Evolutionary conservation across 768 basidiomycete genomes (phyloP), one percentile per base, ranked within the genome.

Genomic region (Cystoderma amianthinum): DNA sequence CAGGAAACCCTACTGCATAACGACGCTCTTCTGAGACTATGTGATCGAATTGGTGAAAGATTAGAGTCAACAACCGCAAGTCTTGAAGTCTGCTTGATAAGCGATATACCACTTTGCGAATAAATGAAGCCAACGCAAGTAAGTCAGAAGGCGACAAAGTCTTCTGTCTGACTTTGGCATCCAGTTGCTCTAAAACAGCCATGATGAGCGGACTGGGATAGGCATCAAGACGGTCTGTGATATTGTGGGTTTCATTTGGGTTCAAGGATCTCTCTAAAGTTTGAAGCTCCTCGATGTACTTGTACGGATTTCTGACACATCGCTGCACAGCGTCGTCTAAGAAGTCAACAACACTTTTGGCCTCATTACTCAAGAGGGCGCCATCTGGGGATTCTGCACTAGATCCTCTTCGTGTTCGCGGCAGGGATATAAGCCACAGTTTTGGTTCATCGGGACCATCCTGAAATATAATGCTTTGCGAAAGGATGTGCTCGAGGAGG

Each of bases 291-390:
- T 96, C 93, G 40, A 95, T 69, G 54, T 95, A 97, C 20, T 78
- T 74, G 56, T 92, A 87, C 0, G 91, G 88, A 2, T 83, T 85
- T 59, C 85, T 90, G 47, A 83, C 55, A 49, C 84, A 92, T 13
- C 88, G 72, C 43, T 85, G 82, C 2, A 86, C 69, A 53, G 91
- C 95, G 38, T 93, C 90, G 48, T 97, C 94, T 9, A 96, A 51
- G 62, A 96, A 92, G 0, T 60, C 44, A 13, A 85, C 62, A 19
- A 82, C 74, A 32, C 68, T 66, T 4, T 71, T 69, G 9, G 65
- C 64, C 60, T 85, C 85, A 34, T 76, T 76, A 2, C 64, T 67
- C 16, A 84, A 62, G 4, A 65, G 55, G 0, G 71, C 60, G 3
- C 70, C 74, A 43, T 84, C 78, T 1, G 76, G 76, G 2, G 74